Evolutionary conservation across 805 yeast species (phyloP).

Genomic region (Pichia paraexigua): DNA sequence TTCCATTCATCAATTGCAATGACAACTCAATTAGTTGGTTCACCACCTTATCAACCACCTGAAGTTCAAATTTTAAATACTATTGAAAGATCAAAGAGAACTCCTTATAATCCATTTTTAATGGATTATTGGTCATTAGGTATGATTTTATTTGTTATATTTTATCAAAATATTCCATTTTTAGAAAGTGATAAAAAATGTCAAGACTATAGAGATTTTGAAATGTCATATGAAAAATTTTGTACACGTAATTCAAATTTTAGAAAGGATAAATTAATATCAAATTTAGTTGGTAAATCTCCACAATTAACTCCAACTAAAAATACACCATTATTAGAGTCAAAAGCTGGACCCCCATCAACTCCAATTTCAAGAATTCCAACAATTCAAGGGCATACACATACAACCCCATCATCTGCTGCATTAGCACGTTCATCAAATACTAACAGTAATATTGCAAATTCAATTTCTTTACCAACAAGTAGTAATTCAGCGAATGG

Average conservation of each 20-base stretch:
- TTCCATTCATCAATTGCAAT: slow-evolving; percentile 34
- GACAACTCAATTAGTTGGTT: slow-evolving; percentile 57
- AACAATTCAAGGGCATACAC: background rate
- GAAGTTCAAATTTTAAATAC: slow-evolving; percentile 56
- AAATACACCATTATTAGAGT: background rate
- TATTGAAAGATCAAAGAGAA: slow-evolving; percentile 41
- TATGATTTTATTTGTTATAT: slow-evolving; percentile 55
- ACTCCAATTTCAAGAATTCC: slow-evolving; percentile 6
- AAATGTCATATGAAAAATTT: slow-evolving; percentile 30
- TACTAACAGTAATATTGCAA: background rate
- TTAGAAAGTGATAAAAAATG: slow-evolving; percentile 36
- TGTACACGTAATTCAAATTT: slow-evolving; percentile 31
- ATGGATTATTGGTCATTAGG: slow-evolving; percentile 79
- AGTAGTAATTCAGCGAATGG: background rate
- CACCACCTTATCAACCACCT: slow-evolving; percentile 80
- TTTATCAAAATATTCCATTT: slow-evolving; percentile 57
- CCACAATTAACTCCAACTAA: slow-evolving; percentile 1
- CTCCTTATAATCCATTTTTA: slow-evolving; percentile 49
- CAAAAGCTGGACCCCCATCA: background rate
- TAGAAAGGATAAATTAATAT: slow-evolving; percentile 33
- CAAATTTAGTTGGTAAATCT: slow-evolving; percentile 6
- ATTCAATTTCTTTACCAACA: slow-evolving; percentile 1
- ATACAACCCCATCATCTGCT: slow-evolving; percentile 6
- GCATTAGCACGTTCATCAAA: slow-evolving; percentile 9
- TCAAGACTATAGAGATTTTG: slow-evolving; percentile 53